Evolutionary conservation across 345 rosid genomes (phyloP), one percentile per base, ranked within the genome.

Genomic region (Capsella bursapastoris): DNA sequence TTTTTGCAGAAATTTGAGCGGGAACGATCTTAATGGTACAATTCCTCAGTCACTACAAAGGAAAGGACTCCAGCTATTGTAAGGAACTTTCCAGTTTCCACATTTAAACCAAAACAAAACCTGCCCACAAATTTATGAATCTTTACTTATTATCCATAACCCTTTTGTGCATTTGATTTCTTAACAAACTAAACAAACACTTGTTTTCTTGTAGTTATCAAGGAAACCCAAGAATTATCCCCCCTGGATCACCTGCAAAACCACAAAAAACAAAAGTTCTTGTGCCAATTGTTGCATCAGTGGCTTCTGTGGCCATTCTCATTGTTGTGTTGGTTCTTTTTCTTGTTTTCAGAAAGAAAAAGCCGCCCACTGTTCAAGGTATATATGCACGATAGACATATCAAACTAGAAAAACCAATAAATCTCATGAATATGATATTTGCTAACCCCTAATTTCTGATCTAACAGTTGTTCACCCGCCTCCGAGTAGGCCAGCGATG

Each of bases 21-120:
- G 71, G 56, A 88, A 86, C 48, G 15, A 73, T 64, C 82, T 83
- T n/a, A 56, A 64, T 5, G 87, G 89, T 67, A 11, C 82, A 3
- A 16, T 88, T 66, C 90, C 93, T 70, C 66, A 76, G 14, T 47
- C 75, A 18, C 37, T 76, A 10, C 47, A 13, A 0, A 56, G 80
- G 53, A 64, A 70, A 64, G 75, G 70, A 43, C 7, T 75, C 37
- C 6, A 34, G 4, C 41, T 75, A 68, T 2, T 0, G 79, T 75
- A 52, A 68, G 79, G 34, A 68, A 7, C 43, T 25, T 43, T 49
- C 4, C 15, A 7, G 34, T 25, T 43, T 49, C 4, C 15, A 8
- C 43, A 52, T 44, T 22, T 22, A 22, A 22, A 22, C 25, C 22
- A 18, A 18, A 18, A 18, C 22, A 18, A 18, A 18, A 18, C 22